Base-by-base conservation (phyloP, 2,329 filamentous ascomycete species). In the Ceratocystis diversiconidia region DNA sequence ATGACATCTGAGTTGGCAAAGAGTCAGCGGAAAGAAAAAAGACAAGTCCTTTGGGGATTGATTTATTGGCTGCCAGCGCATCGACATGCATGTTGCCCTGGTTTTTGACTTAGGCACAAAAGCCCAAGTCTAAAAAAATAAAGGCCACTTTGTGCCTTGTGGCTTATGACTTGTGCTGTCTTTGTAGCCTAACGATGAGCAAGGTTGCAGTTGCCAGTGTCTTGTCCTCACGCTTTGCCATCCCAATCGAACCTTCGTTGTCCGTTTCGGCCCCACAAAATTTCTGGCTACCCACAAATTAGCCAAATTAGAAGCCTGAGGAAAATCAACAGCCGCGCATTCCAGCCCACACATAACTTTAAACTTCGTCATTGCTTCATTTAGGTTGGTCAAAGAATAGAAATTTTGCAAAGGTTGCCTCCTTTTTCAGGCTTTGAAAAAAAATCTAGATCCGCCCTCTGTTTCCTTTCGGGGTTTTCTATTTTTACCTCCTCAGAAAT, bases 321-420 rank as follows among this genome's bases (percentile, higher is more conserved):
- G 36, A 59, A 59, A 59, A 59, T 59, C 55, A 17, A 36, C 55
- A 59, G 36, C 28, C 55, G 28, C 55, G 55, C 55, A 59, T 59
- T 59, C 55, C 55, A 52, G 48, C 48, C 48, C 48, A 52, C 22
- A 52, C 36, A 41, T 41, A 15, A 41, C 36, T 41, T 41, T 41
- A 41, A 41, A 41, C 15, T 25, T 52, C 48, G 48, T 52, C 48
- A 52, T 52, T 50, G 46, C 46, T 22, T 8, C 22, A 52, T 25
- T 5, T n/a, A 5, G 46, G 19, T 7, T 3, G 19, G 19, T 8
- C 5, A 48, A 48, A 22, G 19, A 48, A 19, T 7, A 19, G 5
- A 30, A 55, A 55, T 30, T 6, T 41, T 41, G 36, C 28, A 8
- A 30, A n/a, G n/a, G 28, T 2, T 8, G 55, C 55, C 55, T 59